These are phyloP conservation scores for Spathaspora hagerdaliae DNA, from an alignment of 805 yeast genomes.

Conservation along the genomic window DNA sequence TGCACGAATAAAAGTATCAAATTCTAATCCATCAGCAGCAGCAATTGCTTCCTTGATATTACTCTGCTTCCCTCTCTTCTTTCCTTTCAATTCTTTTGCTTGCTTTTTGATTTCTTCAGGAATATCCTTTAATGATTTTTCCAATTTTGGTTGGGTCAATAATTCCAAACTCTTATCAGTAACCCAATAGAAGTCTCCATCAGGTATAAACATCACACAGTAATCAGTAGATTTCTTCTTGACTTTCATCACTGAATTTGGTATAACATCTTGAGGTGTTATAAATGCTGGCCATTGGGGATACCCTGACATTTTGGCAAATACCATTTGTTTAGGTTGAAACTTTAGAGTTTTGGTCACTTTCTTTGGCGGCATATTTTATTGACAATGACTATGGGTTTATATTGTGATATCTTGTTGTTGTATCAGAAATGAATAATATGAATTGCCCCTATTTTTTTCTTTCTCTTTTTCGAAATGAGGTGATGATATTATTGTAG, in stretches of 20 bases:
- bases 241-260: constrained; percentile 29
- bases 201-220: constrained; percentile 45
- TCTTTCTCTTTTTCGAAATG: too few relatives aligned
- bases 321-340: constrained; percentile 35
- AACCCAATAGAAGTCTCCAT: constrained; percentile 45
- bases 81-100: constrained; percentile 13
- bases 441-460: neutral
- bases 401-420: neutral
- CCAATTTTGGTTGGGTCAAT: constrained; percentile 26
- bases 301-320: constrained; percentile 42
- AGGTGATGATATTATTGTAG: too few relatives aligned
- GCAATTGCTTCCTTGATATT: constrained; percentile 34
- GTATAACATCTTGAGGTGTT: constrained; percentile 36
- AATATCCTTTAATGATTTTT: constrained; percentile 12
- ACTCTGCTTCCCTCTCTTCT: constrained; percentile 23
- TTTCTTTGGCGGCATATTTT: constrained; percentile 33
- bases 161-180: constrained; percentile 33
- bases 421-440: neutral
- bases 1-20: constrained; percentile 31
- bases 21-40: constrained; percentile 33
- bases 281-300: constrained; percentile 51
- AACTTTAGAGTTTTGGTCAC: constrained; percentile 11
- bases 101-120: constrained; percentile 10
- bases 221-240: constrained; percentile 32
- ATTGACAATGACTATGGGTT: neutral